These are phyloP conservation scores for Streptanthus diversifolius DNA, from an alignment of 345 rosid genomes.

Conservation along the genomic window DNA sequence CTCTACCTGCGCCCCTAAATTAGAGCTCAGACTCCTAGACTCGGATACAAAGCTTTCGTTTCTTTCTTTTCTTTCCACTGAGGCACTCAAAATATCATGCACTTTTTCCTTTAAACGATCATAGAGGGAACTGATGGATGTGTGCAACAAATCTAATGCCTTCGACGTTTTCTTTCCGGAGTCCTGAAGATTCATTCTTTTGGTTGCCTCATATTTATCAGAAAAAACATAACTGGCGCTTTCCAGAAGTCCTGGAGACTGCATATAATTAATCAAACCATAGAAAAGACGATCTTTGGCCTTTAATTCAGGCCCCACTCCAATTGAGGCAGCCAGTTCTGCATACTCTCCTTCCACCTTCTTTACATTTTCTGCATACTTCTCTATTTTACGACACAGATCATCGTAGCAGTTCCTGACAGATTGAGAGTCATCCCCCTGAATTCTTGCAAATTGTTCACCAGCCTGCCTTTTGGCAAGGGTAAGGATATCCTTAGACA, in stretches of 20 bases:
- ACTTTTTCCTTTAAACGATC: slow-evolving; percentile 51
- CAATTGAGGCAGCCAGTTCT: slow-evolving; percentile 59
- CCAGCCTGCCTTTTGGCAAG: slow-evolving; percentile 71
- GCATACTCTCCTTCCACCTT: slow-evolving; percentile 59
- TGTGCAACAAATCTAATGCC: slow-evolving; percentile 49
- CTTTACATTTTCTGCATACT: slow-evolving; percentile 53
- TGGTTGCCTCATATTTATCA: slow-evolving; percentile 25
- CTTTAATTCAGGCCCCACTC: slow-evolving; percentile 59
- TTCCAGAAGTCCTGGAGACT: slow-evolving; percentile 51
- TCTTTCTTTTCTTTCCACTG: slow-evolving; percentile 38
- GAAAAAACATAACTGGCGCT: slow-evolving; percentile 44
- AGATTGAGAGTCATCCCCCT: slow-evolving; percentile 50
- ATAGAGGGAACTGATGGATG: slow-evolving; percentile 57
- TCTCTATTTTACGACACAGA: slow-evolving; percentile 56
- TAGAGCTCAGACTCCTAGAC: slow-evolving; percentile 45
- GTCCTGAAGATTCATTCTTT: slow-evolving; percentile 37
- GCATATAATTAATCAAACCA: slow-evolving; percentile 65
- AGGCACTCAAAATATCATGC: slow-evolving; percentile 41
- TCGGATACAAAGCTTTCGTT: slow-evolving; percentile 35
- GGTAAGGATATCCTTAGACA: slow-evolving; percentile 62
- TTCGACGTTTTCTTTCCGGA: slow-evolving; percentile 54
- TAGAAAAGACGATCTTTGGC: slow-evolving; percentile 71
- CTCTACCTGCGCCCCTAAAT: slow-evolving; percentile 76
- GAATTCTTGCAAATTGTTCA: slow-evolving; percentile 54
- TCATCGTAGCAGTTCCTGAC: slow-evolving; percentile 49